Conservation (phyloP, 768 basidiomycete genomes). For the Tulasnella sp. region DNA sequence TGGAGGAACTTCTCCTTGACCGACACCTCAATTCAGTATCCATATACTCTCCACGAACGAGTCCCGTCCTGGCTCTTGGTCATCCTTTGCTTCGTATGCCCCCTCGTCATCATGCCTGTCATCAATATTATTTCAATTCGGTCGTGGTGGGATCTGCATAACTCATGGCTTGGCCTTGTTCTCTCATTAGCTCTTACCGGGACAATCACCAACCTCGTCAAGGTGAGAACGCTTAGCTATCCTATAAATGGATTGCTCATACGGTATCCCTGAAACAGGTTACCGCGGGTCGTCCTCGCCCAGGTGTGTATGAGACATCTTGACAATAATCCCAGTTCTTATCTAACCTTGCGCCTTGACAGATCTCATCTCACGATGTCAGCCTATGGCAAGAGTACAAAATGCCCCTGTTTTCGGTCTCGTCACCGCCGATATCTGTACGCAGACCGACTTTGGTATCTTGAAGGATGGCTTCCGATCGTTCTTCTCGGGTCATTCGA, state of each 20-base stretch:
- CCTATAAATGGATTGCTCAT: not conserved
- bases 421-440: slow-evolving; percentile 66
- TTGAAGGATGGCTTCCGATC: slow-evolving; percentile 80
- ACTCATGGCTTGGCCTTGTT: slow-evolving; percentile 34
- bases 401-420: slow-evolving; percentile 60
- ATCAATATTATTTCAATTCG: slow-evolving; percentile 61
- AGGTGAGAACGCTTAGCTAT: slow-evolving; percentile 40
- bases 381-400: slow-evolving; percentile 46
- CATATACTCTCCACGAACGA: slow-evolving; percentile 62
- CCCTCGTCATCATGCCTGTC: slow-evolving; percentile 52
- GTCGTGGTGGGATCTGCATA: slow-evolving; percentile 86
- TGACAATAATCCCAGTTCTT: not conserved
- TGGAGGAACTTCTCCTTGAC: slow-evolving; percentile 63
- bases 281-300: slow-evolving; percentile 74
- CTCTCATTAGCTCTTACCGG: slow-evolving; percentile 68
- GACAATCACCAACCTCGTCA: slow-evolving; percentile 68
- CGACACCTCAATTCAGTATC: slow-evolving; percentile 44
- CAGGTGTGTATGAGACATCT: slow-evolving; percentile 36
- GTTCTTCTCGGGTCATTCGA: slow-evolving; percentile 86
- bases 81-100: slow-evolving; percentile 44
- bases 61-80: slow-evolving; percentile 40
- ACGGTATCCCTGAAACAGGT: slow-evolving; percentile 22
- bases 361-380: slow-evolving; percentile 62
- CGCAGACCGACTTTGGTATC: slow-evolving; percentile 44
- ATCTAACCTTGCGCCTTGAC: slow-evolving; percentile 9